phyloP scores from a whole-genome alignment of 192 early-diverging fungal genomes.

The Paraglomus brasilianum region DNA sequence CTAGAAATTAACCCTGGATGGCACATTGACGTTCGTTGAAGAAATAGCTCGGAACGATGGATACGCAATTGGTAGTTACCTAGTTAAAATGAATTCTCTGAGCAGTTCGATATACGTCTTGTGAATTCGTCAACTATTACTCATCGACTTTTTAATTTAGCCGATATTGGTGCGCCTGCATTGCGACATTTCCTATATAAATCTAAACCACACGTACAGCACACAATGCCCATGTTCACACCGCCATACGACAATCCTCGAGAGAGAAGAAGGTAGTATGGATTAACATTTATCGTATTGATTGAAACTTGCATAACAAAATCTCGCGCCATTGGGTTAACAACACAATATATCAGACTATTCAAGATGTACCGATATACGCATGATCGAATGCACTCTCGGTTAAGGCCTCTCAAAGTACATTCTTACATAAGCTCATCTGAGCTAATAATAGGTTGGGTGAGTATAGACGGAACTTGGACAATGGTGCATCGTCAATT shows the following conservation, averaged over 20 bases:
- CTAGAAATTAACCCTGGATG: conserved; percentile 26
- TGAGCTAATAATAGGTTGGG: conserved; percentile 66
- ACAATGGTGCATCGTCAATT: not conserved
- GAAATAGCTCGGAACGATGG: conserved; percentile 41
- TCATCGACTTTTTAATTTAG: conserved; percentile 32
- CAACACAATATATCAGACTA: conserved; percentile 39
- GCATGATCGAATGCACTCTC: conserved; percentile 55
- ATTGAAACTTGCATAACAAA: not conserved
- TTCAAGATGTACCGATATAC: conserved; percentile 61
- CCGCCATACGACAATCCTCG: conserved; percentile 57
- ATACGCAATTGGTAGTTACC: conserved; percentile 16
- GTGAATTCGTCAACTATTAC: not conserved
- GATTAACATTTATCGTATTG: conserved; percentile 27
- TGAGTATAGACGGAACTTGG: conserved; percentile 30
- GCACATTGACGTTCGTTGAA: conserved; percentile 32
- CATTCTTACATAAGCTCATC: conserved; percentile 49
- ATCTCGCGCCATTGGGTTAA: not conserved
- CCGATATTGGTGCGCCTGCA: conserved; percentile 60
- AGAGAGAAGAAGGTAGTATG: conserved; percentile 52
- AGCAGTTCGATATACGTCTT: not conserved
- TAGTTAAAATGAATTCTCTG: not conserved
- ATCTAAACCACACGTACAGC: conserved; percentile 59
- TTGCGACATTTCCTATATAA: conserved; percentile 77
- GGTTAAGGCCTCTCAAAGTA: conserved; percentile 52
- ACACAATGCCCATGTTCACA: conserved; percentile 59